These are phyloP conservation scores for Talaromyces stipitatus DNA, from an alignment of 495 filamentous ascomycete genomes.

Conservation along the genomic window DNA sequence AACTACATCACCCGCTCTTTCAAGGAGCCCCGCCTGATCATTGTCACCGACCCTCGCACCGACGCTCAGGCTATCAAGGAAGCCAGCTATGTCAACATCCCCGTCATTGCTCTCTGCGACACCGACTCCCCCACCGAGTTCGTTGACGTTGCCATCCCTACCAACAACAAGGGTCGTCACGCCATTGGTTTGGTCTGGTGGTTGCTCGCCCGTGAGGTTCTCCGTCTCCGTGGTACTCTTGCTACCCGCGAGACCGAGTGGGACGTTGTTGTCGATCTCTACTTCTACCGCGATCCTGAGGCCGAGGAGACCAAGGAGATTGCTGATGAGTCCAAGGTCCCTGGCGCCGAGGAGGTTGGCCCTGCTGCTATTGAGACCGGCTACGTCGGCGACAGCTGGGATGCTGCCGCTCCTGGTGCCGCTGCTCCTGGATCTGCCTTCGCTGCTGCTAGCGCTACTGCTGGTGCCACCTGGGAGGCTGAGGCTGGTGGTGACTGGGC, in stretches of 20 bases:
- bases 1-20: slow-evolving; percentile 99
- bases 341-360: slow-evolving; percentile 79
- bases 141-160: slow-evolving; percentile 98
- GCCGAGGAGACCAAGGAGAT: slow-evolving; percentile 96
- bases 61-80: slow-evolving; percentile 99
- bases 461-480: slow-evolving; percentile 71
- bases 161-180: slow-evolving; percentile 99
- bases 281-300: slow-evolving; percentile 99
- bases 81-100: slow-evolving; percentile 99
- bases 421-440: slow-evolving; percentile 54
- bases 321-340: slow-evolving; percentile 54
- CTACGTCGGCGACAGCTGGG: slow-evolving; percentile 58
- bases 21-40: slow-evolving; percentile 99
- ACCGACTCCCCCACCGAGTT: slow-evolving; percentile 99
- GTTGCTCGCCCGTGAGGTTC: slow-evolving; percentile 98
- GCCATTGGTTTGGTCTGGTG: slow-evolving; percentile 98
- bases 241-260: slow-evolving; percentile 89
- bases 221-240: slow-evolving; percentile 93
- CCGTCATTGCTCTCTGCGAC: slow-evolving; percentile 97
- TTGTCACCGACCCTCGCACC: slow-evolving; percentile 99
- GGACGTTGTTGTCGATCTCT: slow-evolving; percentile 98
- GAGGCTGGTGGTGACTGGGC: slow-evolving; percentile 63
- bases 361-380: slow-evolving; percentile 69
- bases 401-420: slow-evolving; percentile 49
- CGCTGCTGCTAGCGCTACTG: slow-evolving; percentile 52